Base-by-base conservation (phyloP, 805 yeast species). In the Kregervanrija delftensis region DNA sequence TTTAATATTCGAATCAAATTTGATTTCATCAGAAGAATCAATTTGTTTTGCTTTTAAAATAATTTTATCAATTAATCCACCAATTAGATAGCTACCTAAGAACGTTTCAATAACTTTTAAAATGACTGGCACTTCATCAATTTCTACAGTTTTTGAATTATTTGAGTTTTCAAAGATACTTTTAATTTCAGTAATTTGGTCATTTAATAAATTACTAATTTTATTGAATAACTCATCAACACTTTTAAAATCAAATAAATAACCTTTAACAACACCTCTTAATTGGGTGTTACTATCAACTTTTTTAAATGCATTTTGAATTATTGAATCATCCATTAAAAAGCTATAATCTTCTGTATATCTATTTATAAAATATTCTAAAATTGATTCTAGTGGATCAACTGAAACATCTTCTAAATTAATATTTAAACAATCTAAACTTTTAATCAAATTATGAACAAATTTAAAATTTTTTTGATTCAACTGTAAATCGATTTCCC, bases 401-500 rank as follows among this genome's bases (percentile, higher is more conserved):
- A 65, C 64, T 13, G 57, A 72, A 31, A 61, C 71, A 10, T 64
- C 61, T 5, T 57, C 63, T 33, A 61, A 17, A 33, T 54, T 54
- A 15, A 54, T 32, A 8, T 49, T 42, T 14, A 64, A 45, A 35
- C 48, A 49, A 43, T 58, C 57, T 16, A 64, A 43, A 1, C 64
- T 49, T 3, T 35, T 31, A n/a, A 63, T 54, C 31, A 64, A 44
- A n/a, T 42, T 44, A 28, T 49, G 45, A 11, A 75, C 69, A 15
- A 61, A 59, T 3, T 54, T 59, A 50, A 62, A 75, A 35, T 80
- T 77, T 37, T 68, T 63, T 2, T 68, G 56, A 37, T 73, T 77
- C 47, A 73, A 72, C 49, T 74, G 81, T 30, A 71, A 61, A 42
- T 84, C 90, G 47, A 86, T 70, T 57, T 87, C 95, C 39, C 78